phyloP scores from a whole-genome alignment of 306 rosid species.

The Dalbergia cochinchinensis region DNA sequence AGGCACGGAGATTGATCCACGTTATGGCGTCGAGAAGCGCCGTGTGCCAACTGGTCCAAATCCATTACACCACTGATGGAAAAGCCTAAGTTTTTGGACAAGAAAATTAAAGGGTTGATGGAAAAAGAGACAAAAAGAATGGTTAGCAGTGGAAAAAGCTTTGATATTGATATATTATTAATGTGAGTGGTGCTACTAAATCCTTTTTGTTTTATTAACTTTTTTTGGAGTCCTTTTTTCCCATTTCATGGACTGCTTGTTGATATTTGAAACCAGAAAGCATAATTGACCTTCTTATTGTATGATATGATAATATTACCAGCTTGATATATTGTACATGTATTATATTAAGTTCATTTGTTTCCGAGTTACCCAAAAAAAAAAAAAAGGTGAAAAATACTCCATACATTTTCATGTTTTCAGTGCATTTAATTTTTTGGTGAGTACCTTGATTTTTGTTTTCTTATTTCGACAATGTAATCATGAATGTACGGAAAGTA shows the following conservation, averaged over 20 bases:
- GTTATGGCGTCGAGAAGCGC: constrained; percentile 88
- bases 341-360: constrained; percentile 46
- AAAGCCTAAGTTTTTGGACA: constrained; percentile 27
- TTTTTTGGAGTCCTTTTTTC: constrained; percentile 6
- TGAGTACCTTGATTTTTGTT: constrained; percentile 43
- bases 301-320: constrained; percentile 31
- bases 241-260: not conserved
- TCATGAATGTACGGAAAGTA: constrained; percentile 21
- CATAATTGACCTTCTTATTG: constrained; percentile 41
- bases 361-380: constrained; percentile 27
- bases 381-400: constrained; percentile 21
- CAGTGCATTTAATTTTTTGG: constrained; percentile 32
- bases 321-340: constrained; percentile 49
- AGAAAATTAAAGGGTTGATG: not conserved
- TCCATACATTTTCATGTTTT: constrained; percentile 32
- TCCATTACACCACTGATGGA: constrained; percentile 84
- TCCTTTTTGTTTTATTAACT: constrained; percentile 27
- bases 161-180: constrained; percentile 25
- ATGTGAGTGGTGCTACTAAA: constrained; percentile 31
- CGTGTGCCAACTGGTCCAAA: constrained; percentile 97
- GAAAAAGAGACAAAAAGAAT: constrained; percentile 35
- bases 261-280: constrained; percentile 40
- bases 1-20: constrained; percentile 72
- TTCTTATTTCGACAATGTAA: constrained; percentile 47
- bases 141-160: constrained; percentile 55